A percentile compares a stretch with the other conserved stretches of the same genome.
Conservation (phyloP, 352 stramenopile genomes). For the Thraustotheca clavata region DNA sequence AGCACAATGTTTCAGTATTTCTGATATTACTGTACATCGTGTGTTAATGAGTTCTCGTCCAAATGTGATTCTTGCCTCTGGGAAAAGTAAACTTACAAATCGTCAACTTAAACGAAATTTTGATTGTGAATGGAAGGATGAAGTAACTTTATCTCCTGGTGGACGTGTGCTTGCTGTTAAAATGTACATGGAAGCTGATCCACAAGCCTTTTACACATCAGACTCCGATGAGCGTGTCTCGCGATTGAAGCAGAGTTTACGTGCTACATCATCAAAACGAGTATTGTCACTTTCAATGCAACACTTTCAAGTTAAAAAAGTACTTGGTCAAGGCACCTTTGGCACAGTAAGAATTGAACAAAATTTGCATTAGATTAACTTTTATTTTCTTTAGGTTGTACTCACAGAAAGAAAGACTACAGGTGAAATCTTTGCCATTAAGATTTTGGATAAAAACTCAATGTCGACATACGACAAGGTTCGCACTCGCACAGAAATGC, state of each 20-base stretch:
- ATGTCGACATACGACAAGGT: conserved; percentile 90
- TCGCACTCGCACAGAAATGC: conserved; percentile 88
- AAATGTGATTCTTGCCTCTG: conserved; percentile 67
- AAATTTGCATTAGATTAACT: conserved; percentile 26
- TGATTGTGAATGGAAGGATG: conserved; percentile 71
- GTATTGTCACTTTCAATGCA: conserved; percentile 83
- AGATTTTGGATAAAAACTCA: conserved; percentile 88
- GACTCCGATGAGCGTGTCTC: conserved; percentile 59
- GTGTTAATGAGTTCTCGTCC: conserved; percentile 75
- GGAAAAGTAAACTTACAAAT: conserved; percentile 73
- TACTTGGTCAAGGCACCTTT: conserved; percentile 93
- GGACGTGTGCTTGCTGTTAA: conserved; percentile 67
- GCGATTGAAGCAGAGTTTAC: conserved; percentile 54
- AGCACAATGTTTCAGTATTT: conserved; percentile 65
- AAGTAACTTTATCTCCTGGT: conserved; percentile 64
- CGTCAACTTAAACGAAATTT: conserved; percentile 69
- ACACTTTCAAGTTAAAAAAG: conserved; percentile 92
- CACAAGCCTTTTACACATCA: conserved; percentile 66
- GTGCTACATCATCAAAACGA: conserved; percentile 68
- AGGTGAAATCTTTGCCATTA: conserved; percentile 86
- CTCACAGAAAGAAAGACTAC: conserved; percentile 76
- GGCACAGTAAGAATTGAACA: conserved; percentile 77
- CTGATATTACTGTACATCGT: conserved; percentile 54
- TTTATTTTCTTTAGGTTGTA: conserved; percentile 31
- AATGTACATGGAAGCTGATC: conserved; percentile 81